A percentile compares a stretch with the other conserved stretches of the same genome.
Evolutionary conservation across 805 yeast genomes (phyloP).

Genomic region (Kluyveromyces siamensis): DNA sequence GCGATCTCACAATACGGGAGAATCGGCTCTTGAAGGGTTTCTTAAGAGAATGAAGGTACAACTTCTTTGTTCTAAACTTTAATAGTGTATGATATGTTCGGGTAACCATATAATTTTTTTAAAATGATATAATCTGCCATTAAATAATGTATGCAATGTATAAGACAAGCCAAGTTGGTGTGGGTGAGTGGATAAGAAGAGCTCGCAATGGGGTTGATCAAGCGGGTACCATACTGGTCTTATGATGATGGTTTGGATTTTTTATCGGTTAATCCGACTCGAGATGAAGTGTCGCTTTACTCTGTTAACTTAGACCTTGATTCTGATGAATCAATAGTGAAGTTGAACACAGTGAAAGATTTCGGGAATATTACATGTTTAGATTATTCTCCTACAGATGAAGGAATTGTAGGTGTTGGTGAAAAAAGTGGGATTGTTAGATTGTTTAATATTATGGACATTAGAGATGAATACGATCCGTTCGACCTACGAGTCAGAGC

Average conservation of each 20-base stretch:
- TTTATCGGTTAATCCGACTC: slow-evolving; percentile 63
- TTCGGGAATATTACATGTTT: slow-evolving; percentile 62
- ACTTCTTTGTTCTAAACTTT: not conserved
- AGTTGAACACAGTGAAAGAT: slow-evolving; percentile 47
- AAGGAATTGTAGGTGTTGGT: slow-evolving; percentile 66
- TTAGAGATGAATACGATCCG: slow-evolving; percentile 10
- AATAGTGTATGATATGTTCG: not conserved
- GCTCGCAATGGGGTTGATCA: slow-evolving; percentile 23
- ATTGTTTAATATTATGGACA: slow-evolving; percentile 46
- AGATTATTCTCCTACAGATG: slow-evolving; percentile 45
- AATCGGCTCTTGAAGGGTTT: slow-evolving; percentile 4
- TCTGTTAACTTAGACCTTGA: slow-evolving; percentile 42
- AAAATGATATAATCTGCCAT: not conserved
- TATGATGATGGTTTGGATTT: slow-evolving; percentile 25
- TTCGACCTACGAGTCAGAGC: slow-evolving; percentile 36
- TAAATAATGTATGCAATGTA: not conserved
- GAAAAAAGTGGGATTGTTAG: slow-evolving; percentile 60
- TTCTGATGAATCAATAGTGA: slow-evolving; percentile 44
- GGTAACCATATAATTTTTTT: not conserved
- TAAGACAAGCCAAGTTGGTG: not conserved
- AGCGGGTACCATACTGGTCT: slow-evolving; percentile 25
- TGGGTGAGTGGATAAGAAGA: not conserved
- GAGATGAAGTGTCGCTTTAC: slow-evolving; percentile 69
- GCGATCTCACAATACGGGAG: slow-evolving; percentile 12
- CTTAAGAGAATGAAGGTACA: not conserved